Evolutionary conservation across 129 eudicot genomes (phyloP), one percentile per base, ranked within the genome.

Genomic region (Chrysanthemum makinoi): DNA sequence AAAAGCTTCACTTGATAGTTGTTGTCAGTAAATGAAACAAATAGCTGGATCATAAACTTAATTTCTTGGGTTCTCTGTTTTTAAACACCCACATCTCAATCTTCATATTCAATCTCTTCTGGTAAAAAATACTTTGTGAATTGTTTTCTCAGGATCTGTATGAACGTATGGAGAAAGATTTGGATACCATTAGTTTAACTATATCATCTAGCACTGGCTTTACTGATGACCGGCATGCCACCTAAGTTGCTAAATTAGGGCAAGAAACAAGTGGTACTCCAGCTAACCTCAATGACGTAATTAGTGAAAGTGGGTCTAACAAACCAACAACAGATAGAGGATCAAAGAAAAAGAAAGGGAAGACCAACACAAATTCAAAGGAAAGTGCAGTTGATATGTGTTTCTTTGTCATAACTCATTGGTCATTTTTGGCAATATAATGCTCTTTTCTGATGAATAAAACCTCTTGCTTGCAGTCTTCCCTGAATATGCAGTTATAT

Each of bases 291-390:
- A 85, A 83, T 50, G 93, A 89, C 52, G 48, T 78, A 18, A 73
- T 68, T 54, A 79, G 54, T 58, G 90, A 85, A 75, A 78, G 73
- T 81, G 83, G 73, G 75, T 68, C 59, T 51, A 75, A 73, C 65
- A 91, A 83, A 76, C 84, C 80, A 74, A 78, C 70, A 43, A n/a
- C 79, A 43, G 99, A 94, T 71, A 86, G 63, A 80, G 93, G 93
- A 52, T 84, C 91, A 7, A 95, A 79, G 80, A 95, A 86, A 83
- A 95, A 88, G 81, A 86, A 82, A 72, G 99, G 99, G 39, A 90
- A 85, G 81, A 65, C 89, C 53, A 57, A 74, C 19, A 85, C 89
- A 66, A 87, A 68, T 77, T 54, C 84, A 10, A 93, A 88, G 75
- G 66, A 70, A 22, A 80, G 60, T 53, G 72, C 68, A 33, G 75